These are phyloP conservation scores for Coemansia sp. DNA, from an alignment of 192 early-diverging fungal genomes.

Conservation along the genomic window DNA sequence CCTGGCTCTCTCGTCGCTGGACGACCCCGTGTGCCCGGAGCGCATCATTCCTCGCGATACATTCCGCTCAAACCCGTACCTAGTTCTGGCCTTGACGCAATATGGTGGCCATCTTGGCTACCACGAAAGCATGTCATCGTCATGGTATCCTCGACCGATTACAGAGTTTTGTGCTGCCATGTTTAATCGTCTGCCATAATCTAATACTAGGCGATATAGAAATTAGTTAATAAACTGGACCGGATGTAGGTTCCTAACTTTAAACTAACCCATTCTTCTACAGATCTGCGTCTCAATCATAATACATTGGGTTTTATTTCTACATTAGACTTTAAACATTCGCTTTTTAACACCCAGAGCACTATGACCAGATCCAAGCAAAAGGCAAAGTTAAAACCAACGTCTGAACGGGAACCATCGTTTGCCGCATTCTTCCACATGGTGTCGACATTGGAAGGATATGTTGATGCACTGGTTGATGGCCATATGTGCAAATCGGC, in stretches of 20 bases:
- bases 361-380: no score
- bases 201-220: no score
- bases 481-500: conserved; percentile 12
- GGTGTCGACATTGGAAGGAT: conserved; percentile 33
- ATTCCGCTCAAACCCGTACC: conserved; percentile 72
- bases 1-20: conserved; percentile 79
- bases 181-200: conserved; percentile 3
- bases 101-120: conserved; percentile 93
- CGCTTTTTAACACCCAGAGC: no score
- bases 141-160: conserved; percentile 67
- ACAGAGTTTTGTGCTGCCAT: conserved; percentile 69
- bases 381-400: background rate
- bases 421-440: conserved; percentile 14
- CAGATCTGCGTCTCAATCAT: no score
- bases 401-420: background rate
- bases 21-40: conserved; percentile 83
- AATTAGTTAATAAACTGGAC: no score
- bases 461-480: conserved; percentile 35
- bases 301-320: no score
- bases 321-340: no score
- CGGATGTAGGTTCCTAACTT: no score
- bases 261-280: no score
- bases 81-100: conserved; percentile 68
- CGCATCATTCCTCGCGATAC: conserved; percentile 73
- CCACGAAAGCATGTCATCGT: conserved; percentile 61